Base-by-base conservation (phyloP, 768 basidiomycete genomes). In the Myochromella boudieri region DNA sequence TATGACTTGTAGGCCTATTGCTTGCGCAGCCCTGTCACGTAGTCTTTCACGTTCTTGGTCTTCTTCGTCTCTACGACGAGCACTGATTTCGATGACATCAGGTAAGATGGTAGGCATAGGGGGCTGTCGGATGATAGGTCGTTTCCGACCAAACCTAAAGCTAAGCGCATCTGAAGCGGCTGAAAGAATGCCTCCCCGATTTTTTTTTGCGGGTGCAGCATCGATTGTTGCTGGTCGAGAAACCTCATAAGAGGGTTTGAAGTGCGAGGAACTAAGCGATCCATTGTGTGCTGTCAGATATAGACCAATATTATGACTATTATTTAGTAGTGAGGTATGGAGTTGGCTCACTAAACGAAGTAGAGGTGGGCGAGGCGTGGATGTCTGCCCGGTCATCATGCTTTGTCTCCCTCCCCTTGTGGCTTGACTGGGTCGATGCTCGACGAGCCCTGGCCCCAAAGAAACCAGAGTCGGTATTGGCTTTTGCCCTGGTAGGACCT, bases 11-110 rank as follows among this genome's bases (percentile, higher is more conserved):
- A 90, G 69, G 5, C 89, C 89, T 37, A 91, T 82, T 10, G 84
- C 79, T 57, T 87, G 82, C 0, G 88, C 89, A 14, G 89, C 89
- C 29, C 78, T 81, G 44, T 85, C 84, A 25, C 87, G 71, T 25
- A 91, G 67, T n/a, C 86, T 78, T 52, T 85, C 79, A 8, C 89
- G 78, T 56, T 91, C 88, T 58, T 84, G 82, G 38, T 78, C 73
- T 56, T 91, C 88, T 36, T 71, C 76, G 52, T 86, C 81, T 37
- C 71, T 68, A 37, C 66, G 66, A 32, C 64, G 70, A 7, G 78
- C 80, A 37, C 67, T 74, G 40, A 91, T 88, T 61, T 91, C 87
- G 46, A 91, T 85, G 40, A 90, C 84, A 29, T 79, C 85, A 14
- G 85, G 79, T 41, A 85, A 67, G 32, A 84, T 62, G 21, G 79